These are phyloP conservation scores for Tulasnella sp. DNA, from an alignment of 768 basidiomycete genomes.

Conservation along the genomic window DNA sequence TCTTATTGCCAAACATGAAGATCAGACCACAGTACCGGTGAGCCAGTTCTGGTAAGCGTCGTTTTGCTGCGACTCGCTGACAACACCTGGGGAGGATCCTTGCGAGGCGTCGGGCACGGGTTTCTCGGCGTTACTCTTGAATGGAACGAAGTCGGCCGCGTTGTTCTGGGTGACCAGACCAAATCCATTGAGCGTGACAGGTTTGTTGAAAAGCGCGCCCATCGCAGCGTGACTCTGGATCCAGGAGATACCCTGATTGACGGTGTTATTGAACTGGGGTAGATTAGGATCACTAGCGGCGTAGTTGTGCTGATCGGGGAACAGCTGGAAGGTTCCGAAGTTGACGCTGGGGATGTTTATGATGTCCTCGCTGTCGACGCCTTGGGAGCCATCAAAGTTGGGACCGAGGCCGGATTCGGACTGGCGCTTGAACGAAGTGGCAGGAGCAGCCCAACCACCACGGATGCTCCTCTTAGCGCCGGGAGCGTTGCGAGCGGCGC, in stretches of 20 bases:
- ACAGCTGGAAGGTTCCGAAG: constrained; percentile 58
- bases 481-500: constrained; percentile 32
- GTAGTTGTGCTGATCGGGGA: constrained; percentile 64
- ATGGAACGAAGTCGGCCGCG: constrained; percentile 54
- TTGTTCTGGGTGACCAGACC: constrained; percentile 60
- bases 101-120: too few species aligned
- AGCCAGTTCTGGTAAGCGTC: constrained; percentile 55
- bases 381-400: constrained; percentile 56
- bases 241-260: constrained; percentile 54
- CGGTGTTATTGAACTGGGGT: constrained; percentile 45
- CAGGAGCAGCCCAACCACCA: constrained; percentile 56
- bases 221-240: constrained; percentile 47
- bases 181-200: constrained; percentile 50
- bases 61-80: background rate
- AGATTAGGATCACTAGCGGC: constrained; percentile 42
- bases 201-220: constrained; percentile 50
- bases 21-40: constrained; percentile 37
- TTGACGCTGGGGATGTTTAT: constrained; percentile 52
- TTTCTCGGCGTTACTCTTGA: too few species aligned
- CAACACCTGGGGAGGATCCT: too few species aligned
- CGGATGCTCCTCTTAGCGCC: constrained; percentile 38
- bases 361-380: constrained; percentile 68
- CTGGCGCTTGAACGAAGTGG: constrained; percentile 35
- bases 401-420: constrained; percentile 37
- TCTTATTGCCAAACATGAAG: constrained; percentile 2